Conservation (phyloP, 1,284 basidiomycete genomes). For the Pulveroboletus sp. region DNA sequence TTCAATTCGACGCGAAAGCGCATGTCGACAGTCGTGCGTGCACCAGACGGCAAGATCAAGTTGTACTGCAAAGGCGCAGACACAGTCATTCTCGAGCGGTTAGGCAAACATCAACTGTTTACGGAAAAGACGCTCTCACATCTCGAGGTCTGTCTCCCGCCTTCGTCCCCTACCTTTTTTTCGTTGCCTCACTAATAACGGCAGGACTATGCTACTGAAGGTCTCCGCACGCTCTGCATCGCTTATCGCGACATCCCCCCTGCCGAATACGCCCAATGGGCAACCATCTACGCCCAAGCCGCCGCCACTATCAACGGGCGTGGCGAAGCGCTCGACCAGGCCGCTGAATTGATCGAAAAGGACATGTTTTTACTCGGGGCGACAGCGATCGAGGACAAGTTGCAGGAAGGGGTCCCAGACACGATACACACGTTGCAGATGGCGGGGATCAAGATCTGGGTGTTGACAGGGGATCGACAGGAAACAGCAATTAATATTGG, state of each 20-base stretch:
- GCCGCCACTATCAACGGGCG: conserved; percentile 91
- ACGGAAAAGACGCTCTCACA: conserved; percentile 87
- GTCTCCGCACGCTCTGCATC: conserved; percentile 93
- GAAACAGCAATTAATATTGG: conserved; percentile 99
- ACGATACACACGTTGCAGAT: conserved; percentile 96
- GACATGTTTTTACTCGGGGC: conserved; percentile 92
- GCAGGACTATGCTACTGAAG: conserved; percentile 92
- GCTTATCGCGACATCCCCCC: conserved; percentile 91
- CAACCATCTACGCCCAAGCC: conserved; percentile 84
- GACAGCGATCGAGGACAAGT: conserved; percentile 97
- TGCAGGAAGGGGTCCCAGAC: conserved; percentile 98
- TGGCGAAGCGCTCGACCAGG: conserved; percentile 90
- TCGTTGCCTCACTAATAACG: neutral
- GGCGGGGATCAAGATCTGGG: conserved; percentile 99
- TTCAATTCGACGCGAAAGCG: conserved; percentile 98
- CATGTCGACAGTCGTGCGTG: conserved; percentile 93
- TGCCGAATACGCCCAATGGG: conserved; percentile 90
- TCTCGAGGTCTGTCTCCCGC: conserved; percentile 63
- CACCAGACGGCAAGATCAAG: conserved; percentile 89
- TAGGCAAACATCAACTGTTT: conserved; percentile 79
- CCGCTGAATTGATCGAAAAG: conserved; percentile 94
- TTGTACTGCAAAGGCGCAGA: conserved; percentile 97
- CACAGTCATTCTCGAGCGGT: conserved; percentile 90
- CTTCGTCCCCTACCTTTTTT: too few relatives aligned
- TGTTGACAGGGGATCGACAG: conserved; percentile 95